Conservation (phyloP, 2,329 filamentous ascomycete genomes). For the Chrysosporium queenslandicum region DNA sequence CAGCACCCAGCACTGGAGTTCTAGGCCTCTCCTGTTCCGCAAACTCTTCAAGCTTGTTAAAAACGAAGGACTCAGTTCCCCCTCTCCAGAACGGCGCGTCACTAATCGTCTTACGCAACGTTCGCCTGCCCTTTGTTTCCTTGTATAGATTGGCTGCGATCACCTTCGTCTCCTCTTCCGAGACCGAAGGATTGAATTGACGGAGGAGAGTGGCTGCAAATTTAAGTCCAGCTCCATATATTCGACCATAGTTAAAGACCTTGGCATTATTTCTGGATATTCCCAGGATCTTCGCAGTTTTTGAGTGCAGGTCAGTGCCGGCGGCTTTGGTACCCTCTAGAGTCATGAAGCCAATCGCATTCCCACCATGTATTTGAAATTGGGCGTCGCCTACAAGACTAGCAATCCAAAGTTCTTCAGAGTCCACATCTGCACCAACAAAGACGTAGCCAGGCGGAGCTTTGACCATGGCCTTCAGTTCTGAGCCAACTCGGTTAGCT, state of each 20-base stretch:
- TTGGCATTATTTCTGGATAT: conserved; percentile 95
- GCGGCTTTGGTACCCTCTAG: conserved; percentile 90
- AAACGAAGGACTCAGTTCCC: conserved; percentile 93
- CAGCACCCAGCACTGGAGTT: conserved; percentile 85
- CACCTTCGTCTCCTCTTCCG: conserved; percentile 64
- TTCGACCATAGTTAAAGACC: conserved; percentile 96
- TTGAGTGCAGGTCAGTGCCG: conserved; percentile 87
- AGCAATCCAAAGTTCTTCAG: conserved; percentile 95
- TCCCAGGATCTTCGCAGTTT: conserved; percentile 81
- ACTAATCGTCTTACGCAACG: conserved; percentile 59
- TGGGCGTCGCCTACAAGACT: conserved; percentile 89
- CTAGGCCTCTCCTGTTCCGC: conserved; percentile 85
- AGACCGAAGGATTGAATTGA: conserved; percentile 82
- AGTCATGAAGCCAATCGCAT: conserved; percentile 98
- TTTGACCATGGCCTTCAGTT: conserved; percentile 92
- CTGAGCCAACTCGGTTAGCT: conserved; percentile 86
- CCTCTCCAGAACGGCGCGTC: conserved; percentile 84
- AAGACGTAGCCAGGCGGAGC: conserved; percentile 86
- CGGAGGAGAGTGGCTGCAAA: conserved; percentile 83
- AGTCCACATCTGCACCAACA: conserved; percentile 95
- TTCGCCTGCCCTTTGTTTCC: conserved; percentile 83
- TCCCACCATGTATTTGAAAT: conserved; percentile 90
- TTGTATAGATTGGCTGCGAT: conserved; percentile 74
- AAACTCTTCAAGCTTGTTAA: conserved; percentile 96
- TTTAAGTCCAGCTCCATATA: conserved; percentile 93